phyloP scores from a whole-genome alignment of 768 basidiomycete species.

The Lactifluus hygrophoroides region DNA sequence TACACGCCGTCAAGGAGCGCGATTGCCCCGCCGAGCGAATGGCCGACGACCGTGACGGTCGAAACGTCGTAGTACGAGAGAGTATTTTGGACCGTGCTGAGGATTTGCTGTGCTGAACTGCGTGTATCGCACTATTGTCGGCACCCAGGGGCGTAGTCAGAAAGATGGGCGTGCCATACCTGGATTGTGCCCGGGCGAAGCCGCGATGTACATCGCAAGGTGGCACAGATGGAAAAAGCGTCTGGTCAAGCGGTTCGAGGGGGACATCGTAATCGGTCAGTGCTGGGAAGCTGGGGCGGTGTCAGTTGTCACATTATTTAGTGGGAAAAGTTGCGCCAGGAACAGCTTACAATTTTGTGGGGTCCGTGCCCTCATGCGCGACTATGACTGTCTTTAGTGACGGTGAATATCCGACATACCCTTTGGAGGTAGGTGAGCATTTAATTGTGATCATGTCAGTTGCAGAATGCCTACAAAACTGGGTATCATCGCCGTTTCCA shows the following conservation, averaged over 20 bases:
- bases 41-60: constrained; percentile 10
- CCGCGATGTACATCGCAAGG: constrained; percentile 38
- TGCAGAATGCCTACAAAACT: constrained; percentile 32
- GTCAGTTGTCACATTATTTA: not conserved
- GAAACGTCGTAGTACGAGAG: not conserved
- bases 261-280: constrained; percentile 38
- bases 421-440: constrained; percentile 23
- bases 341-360: constrained; percentile 24
- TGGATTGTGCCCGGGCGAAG: constrained; percentile 37
- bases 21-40: constrained; percentile 23
- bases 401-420: constrained; percentile 47
- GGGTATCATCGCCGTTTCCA: constrained; percentile 35
- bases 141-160: not conserved
- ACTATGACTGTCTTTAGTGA: constrained; percentile 29
- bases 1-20: constrained; percentile 24
- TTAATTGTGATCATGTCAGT: too few species aligned
- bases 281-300: constrained; percentile 29
- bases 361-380: constrained; percentile 33
- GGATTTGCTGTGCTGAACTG: constrained; percentile 1
- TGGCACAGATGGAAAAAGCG: constrained; percentile 43
- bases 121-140: not conserved
- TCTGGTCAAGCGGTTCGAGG: constrained; percentile 27
- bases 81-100: not conserved
- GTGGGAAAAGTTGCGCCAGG: not conserved
- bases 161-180: constrained; percentile 27